Conservation (phyloP, 306 rosid genomes). For the Casuarina cunninghamiana region DNA sequence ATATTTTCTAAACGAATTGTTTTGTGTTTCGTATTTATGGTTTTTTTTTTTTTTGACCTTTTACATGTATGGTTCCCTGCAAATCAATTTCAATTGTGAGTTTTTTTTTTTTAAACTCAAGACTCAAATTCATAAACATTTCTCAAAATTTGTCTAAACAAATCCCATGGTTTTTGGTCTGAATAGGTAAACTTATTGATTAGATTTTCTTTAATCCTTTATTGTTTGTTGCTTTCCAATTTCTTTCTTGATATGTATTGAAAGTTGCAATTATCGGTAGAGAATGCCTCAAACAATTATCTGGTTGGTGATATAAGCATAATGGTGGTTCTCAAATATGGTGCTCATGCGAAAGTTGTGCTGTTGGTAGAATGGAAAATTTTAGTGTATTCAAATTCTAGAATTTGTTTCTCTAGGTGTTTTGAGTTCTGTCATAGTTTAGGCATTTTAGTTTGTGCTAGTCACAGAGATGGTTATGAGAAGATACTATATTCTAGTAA, state of each 20-base stretch:
- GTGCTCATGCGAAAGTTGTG: background rate
- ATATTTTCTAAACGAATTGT: too few species aligned
- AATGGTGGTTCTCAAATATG: background rate
- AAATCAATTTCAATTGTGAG: too few species aligned
- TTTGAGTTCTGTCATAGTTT: background rate
- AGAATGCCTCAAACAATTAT: background rate
- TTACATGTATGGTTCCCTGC: too few species aligned
- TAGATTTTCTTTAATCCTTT: background rate
- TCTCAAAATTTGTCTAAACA: too few species aligned
- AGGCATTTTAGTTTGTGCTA: background rate
- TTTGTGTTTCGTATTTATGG: too few species aligned
- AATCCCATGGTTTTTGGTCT: background rate
- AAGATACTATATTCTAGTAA: constrained; percentile 1
- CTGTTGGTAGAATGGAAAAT: background rate
- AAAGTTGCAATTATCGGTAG: background rate
- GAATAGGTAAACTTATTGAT: background rate
- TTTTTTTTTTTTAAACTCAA: too few species aligned
- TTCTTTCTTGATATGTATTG: background rate
- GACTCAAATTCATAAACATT: too few species aligned
- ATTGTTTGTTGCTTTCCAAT: too few species aligned
- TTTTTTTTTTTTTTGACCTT: too few species aligned
- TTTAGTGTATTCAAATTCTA: background rate
- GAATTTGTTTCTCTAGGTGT: background rate
- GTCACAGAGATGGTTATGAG: background rate
- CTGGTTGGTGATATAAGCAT: background rate